Evolutionary conservation across 2,329 filamentous ascomycete genomes (phyloP).

Genomic region (Epichloe typhina): DNA sequence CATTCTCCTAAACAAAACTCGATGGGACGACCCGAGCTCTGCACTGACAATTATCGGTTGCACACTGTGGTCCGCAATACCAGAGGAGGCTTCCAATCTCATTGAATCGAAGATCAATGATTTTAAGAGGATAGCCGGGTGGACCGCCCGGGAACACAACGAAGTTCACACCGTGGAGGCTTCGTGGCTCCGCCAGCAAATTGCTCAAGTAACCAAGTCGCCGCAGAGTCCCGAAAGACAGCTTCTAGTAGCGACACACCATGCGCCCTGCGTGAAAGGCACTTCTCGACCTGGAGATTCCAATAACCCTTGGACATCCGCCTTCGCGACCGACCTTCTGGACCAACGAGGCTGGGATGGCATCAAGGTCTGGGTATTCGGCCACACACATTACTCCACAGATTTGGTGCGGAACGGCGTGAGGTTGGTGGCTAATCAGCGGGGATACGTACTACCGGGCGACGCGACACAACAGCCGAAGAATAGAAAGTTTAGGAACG

Average conservation of each 20-base stretch:
- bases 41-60: slow-evolving; percentile 41
- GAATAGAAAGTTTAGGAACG: neutral
- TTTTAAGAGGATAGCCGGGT: slow-evolving; percentile 38
- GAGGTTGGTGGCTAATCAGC: slow-evolving; percentile 30
- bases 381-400: slow-evolving; percentile 34
- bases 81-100: slow-evolving; percentile 20
- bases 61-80: slow-evolving; percentile 42
- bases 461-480: neutral
- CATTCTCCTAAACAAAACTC: slow-evolving; percentile 29
- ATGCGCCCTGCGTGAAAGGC: slow-evolving; percentile 25
- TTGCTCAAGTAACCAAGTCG: slow-evolving; percentile 6
- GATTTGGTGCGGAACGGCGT: slow-evolving; percentile 20
- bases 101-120: slow-evolving; percentile 36
- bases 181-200: slow-evolving; percentile 32
- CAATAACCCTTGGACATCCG: no score
- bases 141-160: slow-evolving; percentile 38
- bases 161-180: slow-evolving; percentile 31
- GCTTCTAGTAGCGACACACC: slow-evolving; percentile 42
- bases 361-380: slow-evolving; percentile 32
- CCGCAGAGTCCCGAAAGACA: slow-evolving; percentile 7
- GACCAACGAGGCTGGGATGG: slow-evolving; percentile 15
- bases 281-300: no score
- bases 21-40: slow-evolving; percentile 26
- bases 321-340: slow-evolving; percentile 23
- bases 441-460: slow-evolving; percentile 24